phyloP scores from a whole-genome alignment of 2,329 filamentous ascomycete genomes.

The Exophiala calicioides region DNA sequence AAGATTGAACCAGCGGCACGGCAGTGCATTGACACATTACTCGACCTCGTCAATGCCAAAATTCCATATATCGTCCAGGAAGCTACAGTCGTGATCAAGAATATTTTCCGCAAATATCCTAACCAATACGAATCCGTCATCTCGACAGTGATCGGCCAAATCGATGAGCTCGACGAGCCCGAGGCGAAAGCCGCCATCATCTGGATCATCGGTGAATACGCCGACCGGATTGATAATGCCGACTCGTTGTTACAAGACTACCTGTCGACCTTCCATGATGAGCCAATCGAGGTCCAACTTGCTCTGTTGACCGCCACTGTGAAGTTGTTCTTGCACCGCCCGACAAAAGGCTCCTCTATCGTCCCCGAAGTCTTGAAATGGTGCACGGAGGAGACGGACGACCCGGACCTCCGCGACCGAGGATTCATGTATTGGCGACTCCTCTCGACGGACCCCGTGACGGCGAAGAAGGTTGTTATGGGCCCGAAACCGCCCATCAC shows the following conservation, averaged over 20 bases:
- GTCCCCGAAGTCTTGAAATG: conserved; percentile 96
- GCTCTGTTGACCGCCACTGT: conserved; percentile 93
- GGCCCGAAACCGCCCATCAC: conserved; percentile 96
- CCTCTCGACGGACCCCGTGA: conserved; percentile 84
- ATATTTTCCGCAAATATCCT: conserved; percentile 98
- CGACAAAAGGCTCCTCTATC: conserved; percentile 88
- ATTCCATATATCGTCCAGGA: conserved; percentile 98
- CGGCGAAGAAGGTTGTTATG: conserved; percentile 89
- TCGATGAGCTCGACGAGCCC: conserved; percentile 94
- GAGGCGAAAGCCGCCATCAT: conserved; percentile 99
- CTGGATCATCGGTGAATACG: conserved; percentile 98
- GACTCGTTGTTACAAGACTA: conserved; percentile 94
- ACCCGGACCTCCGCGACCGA: conserved; percentile 90
- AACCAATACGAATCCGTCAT: conserved; percentile 99
- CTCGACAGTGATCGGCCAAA: conserved; percentile 88
- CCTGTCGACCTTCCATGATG: conserved; percentile 87
- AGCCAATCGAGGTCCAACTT: conserved; percentile 92
- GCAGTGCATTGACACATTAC: conserved; percentile 85
- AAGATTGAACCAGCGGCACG: conserved; percentile 95
- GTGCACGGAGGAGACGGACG: conserved; percentile 99
- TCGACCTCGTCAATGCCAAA: conserved; percentile 95
- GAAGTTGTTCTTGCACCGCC: conserved; percentile 95
- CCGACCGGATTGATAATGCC: conserved; percentile 94
- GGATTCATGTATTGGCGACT: conserved; percentile 99
- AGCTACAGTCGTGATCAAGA: conserved; percentile 96